Evolutionary conservation across 768 basidiomycete species (phyloP).

Genomic region (Trametes gibbosa): DNA sequence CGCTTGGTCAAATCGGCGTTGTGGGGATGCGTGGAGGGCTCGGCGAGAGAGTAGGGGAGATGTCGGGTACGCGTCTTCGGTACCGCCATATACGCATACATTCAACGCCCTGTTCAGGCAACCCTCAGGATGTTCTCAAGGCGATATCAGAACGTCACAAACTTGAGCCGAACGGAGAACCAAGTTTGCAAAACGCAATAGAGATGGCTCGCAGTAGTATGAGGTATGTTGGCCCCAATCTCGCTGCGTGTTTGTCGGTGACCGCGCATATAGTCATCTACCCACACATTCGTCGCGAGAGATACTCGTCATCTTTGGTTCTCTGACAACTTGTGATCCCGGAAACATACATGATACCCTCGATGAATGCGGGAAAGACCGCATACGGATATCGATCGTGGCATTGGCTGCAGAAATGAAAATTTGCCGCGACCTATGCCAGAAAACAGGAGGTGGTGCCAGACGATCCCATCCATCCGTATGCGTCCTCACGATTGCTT

Average conservation of each 20-base stretch:
- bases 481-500: neutral
- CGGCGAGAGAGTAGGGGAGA: conserved; percentile 86
- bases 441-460: conserved; percentile 82
- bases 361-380: conserved; percentile 76
- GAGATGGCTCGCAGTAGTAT: conserved; percentile 94
- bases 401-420: conserved; percentile 98
- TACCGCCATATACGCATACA: neutral
- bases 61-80: conserved; percentile 72
- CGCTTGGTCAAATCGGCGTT: conserved; percentile 92
- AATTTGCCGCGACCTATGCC: conserved; percentile 88
- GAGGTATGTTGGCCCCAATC: conserved; percentile 49
- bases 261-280: conserved; percentile 64
- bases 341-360: conserved; percentile 95
- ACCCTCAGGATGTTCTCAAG: conserved; percentile 94
- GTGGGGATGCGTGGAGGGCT: conserved; percentile 91
- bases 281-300: conserved; percentile 96
- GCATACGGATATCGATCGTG: conserved; percentile 89
- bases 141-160: conserved; percentile 82
- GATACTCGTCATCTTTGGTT: conserved; percentile 91
- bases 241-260: neutral
- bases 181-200: conserved; percentile 95
- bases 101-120: conserved; percentile 50
- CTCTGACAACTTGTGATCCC: conserved; percentile 94
- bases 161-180: conserved; percentile 88
- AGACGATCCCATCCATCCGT: neutral